Base-by-base conservation (phyloP, 2,329 filamentous ascomycete genomes). In the Botrytis aclada region DNA sequence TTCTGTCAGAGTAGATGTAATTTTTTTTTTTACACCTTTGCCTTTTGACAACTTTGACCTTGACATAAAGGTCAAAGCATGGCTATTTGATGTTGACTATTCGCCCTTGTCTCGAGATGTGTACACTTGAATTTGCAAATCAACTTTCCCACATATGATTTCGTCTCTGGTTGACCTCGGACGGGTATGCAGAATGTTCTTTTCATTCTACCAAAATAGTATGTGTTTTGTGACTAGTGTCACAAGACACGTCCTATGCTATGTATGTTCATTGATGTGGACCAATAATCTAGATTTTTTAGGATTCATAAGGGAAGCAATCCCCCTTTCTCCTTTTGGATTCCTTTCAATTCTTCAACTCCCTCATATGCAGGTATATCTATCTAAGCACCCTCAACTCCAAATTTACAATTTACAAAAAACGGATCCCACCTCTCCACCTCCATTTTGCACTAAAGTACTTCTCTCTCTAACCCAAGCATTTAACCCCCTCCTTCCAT, bases 381-480 rank as follows among this genome's bases (percentile, higher is more conserved):
- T 47, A 47, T 56, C 64, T 29, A 16, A 32, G 51, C 34, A n/a
- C 7, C 37, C 20, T n/a, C n/a, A 25, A 25, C 25, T 56, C 47
- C 29, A 37, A 8, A 20, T 29, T 74, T 60, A 79, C 69, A 81
- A 75, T 82, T 93, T 93, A 43, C 90, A 85, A 82, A 96, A 97
- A 0, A 94, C 90, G 14, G 88, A 94, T 72, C 86, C 88, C 73
- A 90, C 92, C 74, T 82, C 85, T 47, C 91, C 92, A 4, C 69
- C 20, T 72, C 80, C 77, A 86, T 95, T 92, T 81, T 97, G 94
- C 3, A 97, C 90, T 43, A 97, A 82, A 2, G 93, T 97, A 82
- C 93, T 97, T 86, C 96, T 97, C 78, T 95, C 96, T 83, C 89
- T 86, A 70, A 94, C 88, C 91, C 94, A 97, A 5, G 92, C 91